Evolutionary conservation across 2,329 filamentous ascomycete genomes (phyloP), one percentile per base, ranked within the genome.

Genomic region (Thielaviopsis punctulata): DNA sequence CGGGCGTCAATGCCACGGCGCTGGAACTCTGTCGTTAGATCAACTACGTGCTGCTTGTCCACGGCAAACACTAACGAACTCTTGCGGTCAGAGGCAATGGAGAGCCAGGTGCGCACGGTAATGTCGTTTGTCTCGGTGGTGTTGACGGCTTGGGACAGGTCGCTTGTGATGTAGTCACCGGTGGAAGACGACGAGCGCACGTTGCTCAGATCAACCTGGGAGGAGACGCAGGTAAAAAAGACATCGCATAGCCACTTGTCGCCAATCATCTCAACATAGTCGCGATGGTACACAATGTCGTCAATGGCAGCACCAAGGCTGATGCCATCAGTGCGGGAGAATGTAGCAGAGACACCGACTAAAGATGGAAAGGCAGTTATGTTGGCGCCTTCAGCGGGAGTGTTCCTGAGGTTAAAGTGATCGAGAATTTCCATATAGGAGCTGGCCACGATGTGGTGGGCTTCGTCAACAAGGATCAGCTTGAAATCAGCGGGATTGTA

Each of bases 61-160:
- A 95, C 90, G 61, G 92, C 96, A 63, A 98, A 98, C 0, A 90
- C 86, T 19, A 98, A 70, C 0, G 92, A 96, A 0, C 90, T 95
- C 60, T 84, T 84, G 41, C 90, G 75, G 12, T 70, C 76, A 4
- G 68, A 60, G 0, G 86, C 87, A 62, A 85, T 88, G 10, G 82
- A 77, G 58, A 88, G 69, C 92, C 92, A 98, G 33, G 86, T 80
- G 41, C 84, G 79, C 39, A 96, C 81, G 0, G 86, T 89, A 39
- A 95, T 76, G 10, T 89, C 79, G 62, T 96, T 98, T 56, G 82
- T 79, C 52, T 80, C 71, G 1, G 78, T 69, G 0, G 84, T 95
- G 62, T 96, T 96, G 60, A 98, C 84, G 1, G 75, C 87, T 44
- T 71, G 70, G 4, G 88, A 93, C 4, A 98, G 73, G n/a, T 88